phyloP scores from a whole-genome alignment of 2,329 filamentous ascomycete genomes.

The Monosporascus sp. region DNA sequence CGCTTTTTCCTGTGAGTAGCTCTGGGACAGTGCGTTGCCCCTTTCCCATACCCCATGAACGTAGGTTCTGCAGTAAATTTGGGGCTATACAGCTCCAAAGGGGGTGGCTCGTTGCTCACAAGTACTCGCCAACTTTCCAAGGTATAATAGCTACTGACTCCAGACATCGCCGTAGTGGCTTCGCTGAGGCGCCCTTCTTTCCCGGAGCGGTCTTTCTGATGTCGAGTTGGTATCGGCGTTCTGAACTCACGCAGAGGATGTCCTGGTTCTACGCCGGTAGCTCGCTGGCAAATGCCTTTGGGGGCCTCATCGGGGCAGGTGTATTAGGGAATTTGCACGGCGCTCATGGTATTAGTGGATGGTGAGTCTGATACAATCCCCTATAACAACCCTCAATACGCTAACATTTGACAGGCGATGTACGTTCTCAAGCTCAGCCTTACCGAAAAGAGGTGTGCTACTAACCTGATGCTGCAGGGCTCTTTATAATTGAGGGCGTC shows the following conservation, averaged over 20 bases:
- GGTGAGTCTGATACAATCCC: conserved; percentile 15
- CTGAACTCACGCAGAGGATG: conserved; percentile 40
- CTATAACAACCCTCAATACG: neutral
- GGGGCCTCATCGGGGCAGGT: conserved; percentile 44
- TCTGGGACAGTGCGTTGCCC: no score
- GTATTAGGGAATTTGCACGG: conserved; percentile 40
- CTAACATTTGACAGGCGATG: conserved; percentile 21
- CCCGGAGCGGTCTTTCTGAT: conserved; percentile 43
- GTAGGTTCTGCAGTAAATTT: neutral
- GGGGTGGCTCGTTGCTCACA: neutral
- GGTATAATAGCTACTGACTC: no score
- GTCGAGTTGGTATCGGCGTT: conserved; percentile 40
- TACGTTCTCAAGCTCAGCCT: neutral
- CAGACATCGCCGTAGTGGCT: neutral
- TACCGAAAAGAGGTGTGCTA: no score
- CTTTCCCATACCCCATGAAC: no score
- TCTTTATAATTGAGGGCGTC: conserved; percentile 37
- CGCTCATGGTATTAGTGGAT: conserved; percentile 33
- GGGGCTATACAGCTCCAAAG: no score
- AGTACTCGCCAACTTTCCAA: no score
- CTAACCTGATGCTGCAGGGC: conserved; percentile 8
- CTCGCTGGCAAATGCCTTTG: conserved; percentile 46
- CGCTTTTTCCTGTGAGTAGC: conserved; percentile 34
- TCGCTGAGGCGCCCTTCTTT: conserved; percentile 46
- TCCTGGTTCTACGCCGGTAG: conserved; percentile 43